phyloP scores from a whole-genome alignment of 2,329 filamentous ascomycete genomes.

The Neonectria coccinea region DNA sequence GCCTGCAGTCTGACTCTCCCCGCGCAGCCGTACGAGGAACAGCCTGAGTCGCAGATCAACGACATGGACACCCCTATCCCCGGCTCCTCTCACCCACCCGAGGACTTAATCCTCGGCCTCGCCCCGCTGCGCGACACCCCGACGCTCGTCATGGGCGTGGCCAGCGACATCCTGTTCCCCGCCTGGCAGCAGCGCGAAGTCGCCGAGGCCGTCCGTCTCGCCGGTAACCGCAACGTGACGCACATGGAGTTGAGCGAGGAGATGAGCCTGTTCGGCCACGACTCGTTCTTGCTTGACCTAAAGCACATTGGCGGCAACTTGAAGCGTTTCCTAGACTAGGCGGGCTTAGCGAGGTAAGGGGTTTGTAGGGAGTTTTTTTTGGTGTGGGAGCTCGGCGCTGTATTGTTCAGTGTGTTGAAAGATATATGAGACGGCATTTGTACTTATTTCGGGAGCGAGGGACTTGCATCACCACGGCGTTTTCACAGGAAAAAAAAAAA shows the following conservation, averaged over 20 bases:
- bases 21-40: constrained; percentile 86
- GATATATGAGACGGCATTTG: background rate
- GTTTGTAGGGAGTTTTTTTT: background rate
- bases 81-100: constrained; percentile 69
- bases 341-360: background rate
- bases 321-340: constrained; percentile 77
- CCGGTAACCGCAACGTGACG: constrained; percentile 83
- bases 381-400: constrained; percentile 1
- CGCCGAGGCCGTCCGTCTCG: constrained; percentile 80
- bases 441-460: constrained; percentile 6
- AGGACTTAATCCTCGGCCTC: constrained; percentile 84
- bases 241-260: constrained; percentile 95
- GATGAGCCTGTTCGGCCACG: constrained; percentile 93
- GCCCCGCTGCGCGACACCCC: constrained; percentile 78
- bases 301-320: constrained; percentile 91
- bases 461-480: constrained; percentile 6
- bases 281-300: constrained; percentile 93
- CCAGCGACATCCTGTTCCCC: constrained; percentile 95
- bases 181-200: constrained; percentile 98
- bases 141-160: constrained; percentile 90
- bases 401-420: background rate
- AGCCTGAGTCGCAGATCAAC: constrained; percentile 63
- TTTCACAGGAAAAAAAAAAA: background rate
- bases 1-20: constrained; percentile 85
- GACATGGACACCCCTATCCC: constrained; percentile 39